Percentiles rank a stretch among this genome's conserved stretches.
These are phyloP conservation scores for Rhodofomes roseus DNA, from an alignment of 1,284 basidiomycete genomes.

Conservation along the genomic window DNA sequence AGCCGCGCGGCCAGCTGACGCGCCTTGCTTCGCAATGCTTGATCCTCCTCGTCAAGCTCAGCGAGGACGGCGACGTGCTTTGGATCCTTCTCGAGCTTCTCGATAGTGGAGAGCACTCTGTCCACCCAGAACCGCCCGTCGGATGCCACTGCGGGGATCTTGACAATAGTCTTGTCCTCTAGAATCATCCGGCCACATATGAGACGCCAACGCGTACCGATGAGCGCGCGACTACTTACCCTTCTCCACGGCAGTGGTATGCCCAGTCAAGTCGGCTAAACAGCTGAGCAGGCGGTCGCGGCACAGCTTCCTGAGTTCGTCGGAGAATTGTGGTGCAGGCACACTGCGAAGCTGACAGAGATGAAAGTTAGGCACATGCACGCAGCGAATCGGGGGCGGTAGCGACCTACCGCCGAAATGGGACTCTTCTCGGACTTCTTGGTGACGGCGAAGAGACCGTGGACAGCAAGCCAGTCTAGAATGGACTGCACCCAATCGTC, in stretches of 20 bases:
- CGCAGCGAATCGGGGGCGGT: not conserved
- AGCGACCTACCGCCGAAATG: constrained; percentile 53
- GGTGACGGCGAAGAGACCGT: constrained; percentile 79
- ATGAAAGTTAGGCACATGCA: constrained; percentile 2
- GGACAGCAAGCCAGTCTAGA: constrained; percentile 79
- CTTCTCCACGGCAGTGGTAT: constrained; percentile 46
- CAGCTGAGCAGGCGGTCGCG: constrained; percentile 71
- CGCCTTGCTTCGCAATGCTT: constrained; percentile 43
- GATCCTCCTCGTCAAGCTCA: constrained; percentile 58
- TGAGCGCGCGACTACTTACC: constrained; percentile 4
- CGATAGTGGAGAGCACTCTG: constrained; percentile 62
- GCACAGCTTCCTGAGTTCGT: constrained; percentile 63
- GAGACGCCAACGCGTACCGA: not conserved
- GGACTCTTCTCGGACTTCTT: constrained; percentile 73
- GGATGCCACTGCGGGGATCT: constrained; percentile 58
- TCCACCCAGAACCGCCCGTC: constrained; percentile 82
- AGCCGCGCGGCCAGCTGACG: constrained; percentile 44
- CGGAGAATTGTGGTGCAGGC: constrained; percentile 72
- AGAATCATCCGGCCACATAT: not conserved
- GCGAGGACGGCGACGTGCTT: constrained; percentile 65
- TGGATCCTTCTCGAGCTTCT: constrained; percentile 58
- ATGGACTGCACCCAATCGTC: constrained; percentile 76
- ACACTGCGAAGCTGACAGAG: constrained; percentile 50
- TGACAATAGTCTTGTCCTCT: constrained; percentile 47
- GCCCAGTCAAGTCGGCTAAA: constrained; percentile 71